A percentile compares a stretch with the other conserved stretches of the same genome.
phyloP scores from a whole-genome alignment of 1,139 yeast genomes.

The Citeromyces siamensis region DNA sequence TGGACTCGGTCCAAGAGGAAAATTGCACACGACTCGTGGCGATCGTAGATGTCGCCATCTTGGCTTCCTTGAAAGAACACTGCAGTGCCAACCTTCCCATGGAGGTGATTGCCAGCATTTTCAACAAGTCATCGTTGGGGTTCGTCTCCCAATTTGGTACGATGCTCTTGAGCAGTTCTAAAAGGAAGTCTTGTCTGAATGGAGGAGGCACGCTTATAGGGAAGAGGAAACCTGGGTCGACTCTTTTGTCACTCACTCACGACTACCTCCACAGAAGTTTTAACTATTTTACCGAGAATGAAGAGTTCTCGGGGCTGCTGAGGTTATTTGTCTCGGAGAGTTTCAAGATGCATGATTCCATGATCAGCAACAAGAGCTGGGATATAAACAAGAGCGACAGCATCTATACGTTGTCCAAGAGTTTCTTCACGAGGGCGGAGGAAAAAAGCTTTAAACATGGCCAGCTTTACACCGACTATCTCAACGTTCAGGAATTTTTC shows the following conservation, averaged over 20 bases:
- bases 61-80: neutral
- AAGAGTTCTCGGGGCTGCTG: neutral
- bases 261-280: neutral
- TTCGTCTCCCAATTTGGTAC: neutral
- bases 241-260: neutral
- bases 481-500: conserved; percentile 1
- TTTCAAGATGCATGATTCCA: neutral
- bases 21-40: neutral
- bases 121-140: neutral
- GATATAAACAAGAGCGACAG: neutral
- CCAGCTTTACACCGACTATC: neutral
- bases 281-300: neutral
- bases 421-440: neutral
- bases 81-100: neutral
- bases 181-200: neutral
- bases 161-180: neutral
- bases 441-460: neutral
- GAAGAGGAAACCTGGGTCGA: neutral
- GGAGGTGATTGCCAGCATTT: neutral
- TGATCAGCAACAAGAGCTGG: neutral
- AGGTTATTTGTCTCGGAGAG: neutral
- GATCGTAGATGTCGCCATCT: neutral
- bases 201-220: neutral
- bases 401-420: neutral
- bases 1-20: neutral